These are phyloP conservation scores for Aspergillus thermomutatus DNA, from an alignment of 2,329 filamentous ascomycete species.

Conservation along the genomic window DNA sequence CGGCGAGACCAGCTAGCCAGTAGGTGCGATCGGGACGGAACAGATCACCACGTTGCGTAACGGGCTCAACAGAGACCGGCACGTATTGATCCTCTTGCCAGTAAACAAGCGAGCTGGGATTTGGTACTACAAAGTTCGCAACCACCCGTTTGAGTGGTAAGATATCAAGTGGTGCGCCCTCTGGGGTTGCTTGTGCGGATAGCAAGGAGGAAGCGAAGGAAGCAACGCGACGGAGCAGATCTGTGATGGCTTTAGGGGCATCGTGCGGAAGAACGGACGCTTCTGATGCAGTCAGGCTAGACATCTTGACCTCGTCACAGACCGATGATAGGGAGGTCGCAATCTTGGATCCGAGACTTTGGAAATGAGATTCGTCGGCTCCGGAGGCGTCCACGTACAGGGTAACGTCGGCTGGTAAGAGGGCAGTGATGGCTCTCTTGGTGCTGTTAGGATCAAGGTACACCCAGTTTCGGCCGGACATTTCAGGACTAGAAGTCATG, in stretches of 20 bases:
- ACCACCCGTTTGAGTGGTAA: background rate
- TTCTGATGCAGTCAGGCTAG: background rate
- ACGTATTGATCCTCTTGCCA: background rate
- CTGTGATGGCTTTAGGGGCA: background rate
- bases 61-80: background rate
- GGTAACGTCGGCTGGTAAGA: background rate
- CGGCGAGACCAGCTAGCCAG: slow-evolving; percentile 23
- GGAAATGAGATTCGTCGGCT: background rate
- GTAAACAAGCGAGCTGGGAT: background rate
- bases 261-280: background rate
- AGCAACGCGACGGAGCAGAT: background rate
- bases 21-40: slow-evolving; percentile 21
- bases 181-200: background rate
- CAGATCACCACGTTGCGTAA: background rate
- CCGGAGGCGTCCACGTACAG: background rate
- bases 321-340: background rate
- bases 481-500: background rate
- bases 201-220: background rate
- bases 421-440: background rate
- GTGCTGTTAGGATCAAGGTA: background rate
- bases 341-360: background rate
- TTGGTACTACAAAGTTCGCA: background rate
- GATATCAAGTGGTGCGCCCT: background rate
- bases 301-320: background rate
- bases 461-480: background rate